Evolutionary conservation across 1,284 basidiomycete genomes (phyloP).

Genomic region (Papiliotrema terrestris): DNA sequence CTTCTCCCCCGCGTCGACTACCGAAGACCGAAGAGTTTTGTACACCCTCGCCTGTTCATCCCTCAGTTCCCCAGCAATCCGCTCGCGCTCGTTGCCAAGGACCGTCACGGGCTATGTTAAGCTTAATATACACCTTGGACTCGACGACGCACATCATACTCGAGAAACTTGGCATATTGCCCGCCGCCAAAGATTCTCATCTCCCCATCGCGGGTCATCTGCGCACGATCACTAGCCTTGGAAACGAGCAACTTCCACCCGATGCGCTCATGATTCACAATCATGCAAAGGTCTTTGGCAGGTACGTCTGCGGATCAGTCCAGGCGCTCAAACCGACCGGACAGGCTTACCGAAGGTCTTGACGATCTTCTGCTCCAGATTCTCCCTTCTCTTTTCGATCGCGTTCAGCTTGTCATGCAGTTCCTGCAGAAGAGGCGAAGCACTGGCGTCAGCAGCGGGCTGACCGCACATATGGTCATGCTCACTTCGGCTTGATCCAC

Average conservation of each 20-base stretch:
- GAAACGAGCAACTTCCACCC: not conserved
- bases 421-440: constrained; percentile 58
- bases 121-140: not conserved
- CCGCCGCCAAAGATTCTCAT: not conserved
- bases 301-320: not conserved
- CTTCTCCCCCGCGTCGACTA: constrained; percentile 57
- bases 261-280: not conserved
- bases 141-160: not conserved
- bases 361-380: constrained; percentile 29
- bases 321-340: not conserved
- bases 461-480: not conserved
- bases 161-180: not conserved
- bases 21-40: not conserved
- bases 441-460: constrained; percentile 33
- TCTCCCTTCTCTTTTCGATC: constrained; percentile 19
- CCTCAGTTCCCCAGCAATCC: not conserved
- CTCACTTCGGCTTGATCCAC: constrained; percentile 70
- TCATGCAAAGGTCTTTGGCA: not conserved
- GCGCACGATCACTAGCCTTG: not conserved
- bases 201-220: not conserved
- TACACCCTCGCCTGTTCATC: not conserved
- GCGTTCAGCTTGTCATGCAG: constrained; percentile 54
- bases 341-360: constrained; percentile 54
- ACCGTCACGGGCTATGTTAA: not conserved
- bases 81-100: not conserved